A percentile compares a stretch with the other conserved stretches of the same genome.
Evolutionary conservation across 2,329 filamentous ascomycete species (phyloP).

Genomic region (Colletotrichum sp.): DNA sequence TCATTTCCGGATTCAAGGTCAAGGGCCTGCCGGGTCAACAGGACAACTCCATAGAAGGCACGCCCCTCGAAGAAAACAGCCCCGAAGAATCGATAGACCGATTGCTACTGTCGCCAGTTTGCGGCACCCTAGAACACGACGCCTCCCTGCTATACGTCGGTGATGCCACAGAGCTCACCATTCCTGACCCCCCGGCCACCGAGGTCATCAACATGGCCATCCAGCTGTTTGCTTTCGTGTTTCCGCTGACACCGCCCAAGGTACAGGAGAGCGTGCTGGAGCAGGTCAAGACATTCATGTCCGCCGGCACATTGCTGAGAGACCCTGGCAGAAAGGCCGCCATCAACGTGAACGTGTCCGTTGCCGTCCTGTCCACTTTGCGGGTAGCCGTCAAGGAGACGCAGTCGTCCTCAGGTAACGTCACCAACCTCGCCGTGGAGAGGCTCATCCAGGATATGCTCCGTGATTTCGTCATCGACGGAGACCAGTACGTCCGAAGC

Average conservation of each 20-base stretch:
- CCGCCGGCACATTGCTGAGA: slow-evolving; percentile 78
- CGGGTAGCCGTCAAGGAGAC: slow-evolving; percentile 87
- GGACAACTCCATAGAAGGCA: slow-evolving; percentile 50
- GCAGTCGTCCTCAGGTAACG: slow-evolving; percentile 71
- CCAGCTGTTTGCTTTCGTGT: slow-evolving; percentile 87
- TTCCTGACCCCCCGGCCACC: slow-evolving; percentile 82
- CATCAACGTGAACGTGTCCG: slow-evolving; percentile 87
- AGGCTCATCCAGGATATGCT: slow-evolving; percentile 81
- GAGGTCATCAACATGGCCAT: slow-evolving; percentile 96
- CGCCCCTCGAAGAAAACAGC: slow-evolving; percentile 56
- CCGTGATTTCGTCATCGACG: slow-evolving; percentile 76
- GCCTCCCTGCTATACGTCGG: slow-evolving; percentile 79
- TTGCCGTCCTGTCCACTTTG: slow-evolving; percentile 79
- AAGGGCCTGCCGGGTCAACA: slow-evolving; percentile 74
- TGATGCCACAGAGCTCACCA: slow-evolving; percentile 41
- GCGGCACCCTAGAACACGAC: slow-evolving; percentile 87
- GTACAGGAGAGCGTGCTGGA: slow-evolving; percentile 96
- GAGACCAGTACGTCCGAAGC: slow-evolving; percentile 84
- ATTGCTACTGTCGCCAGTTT: slow-evolving; percentile 73
- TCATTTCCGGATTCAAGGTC: slow-evolving; percentile 79
- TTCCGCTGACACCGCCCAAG: slow-evolving; percentile 87
- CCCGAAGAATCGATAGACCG: slow-evolving; percentile 70
- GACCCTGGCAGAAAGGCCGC: slow-evolving; percentile 90
- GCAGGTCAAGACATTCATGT: slow-evolving; percentile 89
- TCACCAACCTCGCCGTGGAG: slow-evolving; percentile 79